A percentile compares a stretch with the other conserved stretches of the same genome.
Evolutionary conservation across 23 red algal genomes (phyloP).

Genomic region (Rhodosorus marinus): DNA sequence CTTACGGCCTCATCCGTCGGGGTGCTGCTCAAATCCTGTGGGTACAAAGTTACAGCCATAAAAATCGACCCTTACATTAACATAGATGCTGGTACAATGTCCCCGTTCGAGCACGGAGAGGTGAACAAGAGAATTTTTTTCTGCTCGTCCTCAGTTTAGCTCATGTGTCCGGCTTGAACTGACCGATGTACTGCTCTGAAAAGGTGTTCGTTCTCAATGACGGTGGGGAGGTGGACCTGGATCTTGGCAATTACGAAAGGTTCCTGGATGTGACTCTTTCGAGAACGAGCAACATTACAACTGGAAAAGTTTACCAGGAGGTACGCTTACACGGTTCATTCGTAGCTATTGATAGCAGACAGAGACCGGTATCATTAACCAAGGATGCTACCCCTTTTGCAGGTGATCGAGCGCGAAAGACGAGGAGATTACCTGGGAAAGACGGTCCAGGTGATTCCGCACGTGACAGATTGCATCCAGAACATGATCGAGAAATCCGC

Average conservation of each 20-base stretch:
- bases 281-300: constrained; percentile 88
- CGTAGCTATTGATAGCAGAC: not conserved
- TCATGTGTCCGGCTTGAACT: not conserved
- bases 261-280: constrained; percentile 69
- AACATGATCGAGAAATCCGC: constrained; percentile 66
- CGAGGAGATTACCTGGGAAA: constrained; percentile 79
- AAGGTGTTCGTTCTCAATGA: constrained; percentile 95
- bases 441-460: constrained; percentile 94
- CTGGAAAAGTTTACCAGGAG: constrained; percentile 84
- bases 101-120: constrained; percentile 96
- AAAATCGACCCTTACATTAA: constrained; percentile 99
- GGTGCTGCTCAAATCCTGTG: constrained; percentile 88
- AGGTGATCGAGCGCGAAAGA: constrained; percentile 67
- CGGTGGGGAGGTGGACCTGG: constrained; percentile 86
- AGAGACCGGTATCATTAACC: not conserved
- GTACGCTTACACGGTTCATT: not conserved
- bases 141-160: not conserved
- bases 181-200: too few relatives aligned
- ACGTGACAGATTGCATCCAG: constrained; percentile 86
- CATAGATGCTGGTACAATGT: constrained; percentile 94
- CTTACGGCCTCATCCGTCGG: constrained; percentile 90
- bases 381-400: too few relatives aligned
- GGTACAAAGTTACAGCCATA: constrained; percentile 84
- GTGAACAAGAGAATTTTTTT: too few relatives aligned
- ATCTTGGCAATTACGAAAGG: constrained; percentile 95